A percentile compares a stretch with the other conserved stretches of the same genome.
phyloP scores from a whole-genome alignment of 106 monocot species.

The Dioscorea dumetorum region DNA sequence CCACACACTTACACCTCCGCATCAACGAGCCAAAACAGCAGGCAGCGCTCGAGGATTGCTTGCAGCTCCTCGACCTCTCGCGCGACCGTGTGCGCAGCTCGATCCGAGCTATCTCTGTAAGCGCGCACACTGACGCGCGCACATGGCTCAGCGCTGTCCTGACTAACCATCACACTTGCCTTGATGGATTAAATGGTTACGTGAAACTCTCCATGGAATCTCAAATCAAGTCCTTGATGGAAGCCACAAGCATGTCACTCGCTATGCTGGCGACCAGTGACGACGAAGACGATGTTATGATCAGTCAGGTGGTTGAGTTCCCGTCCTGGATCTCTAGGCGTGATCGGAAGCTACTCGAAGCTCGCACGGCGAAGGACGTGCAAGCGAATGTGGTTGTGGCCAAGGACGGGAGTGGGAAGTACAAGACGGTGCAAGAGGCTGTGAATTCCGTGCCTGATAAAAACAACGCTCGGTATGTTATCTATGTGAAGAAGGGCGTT shows the following conservation, averaged over 20 bases:
- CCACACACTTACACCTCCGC: slow-evolving; percentile 1
- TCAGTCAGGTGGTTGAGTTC: neutral
- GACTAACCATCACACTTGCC: slow-evolving; percentile 39
- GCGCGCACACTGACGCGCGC: slow-evolving; percentile 11
- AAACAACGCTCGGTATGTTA: slow-evolving; percentile 7
- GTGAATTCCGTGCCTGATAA: slow-evolving; percentile 13
- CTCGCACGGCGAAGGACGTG: neutral
- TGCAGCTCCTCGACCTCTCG: slow-evolving; percentile 28
- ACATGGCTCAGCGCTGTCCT: slow-evolving; percentile 47
- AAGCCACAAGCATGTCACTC: slow-evolving; percentile 25
- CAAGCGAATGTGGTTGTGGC: slow-evolving; percentile 19
- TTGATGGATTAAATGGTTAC: slow-evolving; percentile 18
- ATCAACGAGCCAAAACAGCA: slow-evolving; percentile 3
- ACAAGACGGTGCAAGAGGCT: slow-evolving; percentile 21
- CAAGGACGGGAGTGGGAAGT: slow-evolving; percentile 24
- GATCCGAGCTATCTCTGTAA: neutral
- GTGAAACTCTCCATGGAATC: slow-evolving; percentile 1
- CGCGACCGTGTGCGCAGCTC: slow-evolving; percentile 20
- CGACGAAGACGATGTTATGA: neutral
- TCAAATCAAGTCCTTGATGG: slow-evolving; percentile 8
- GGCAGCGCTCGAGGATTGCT: slow-evolving; percentile 32
- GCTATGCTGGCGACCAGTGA: slow-evolving; percentile 16
- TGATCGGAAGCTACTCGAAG: slow-evolving; percentile 19
- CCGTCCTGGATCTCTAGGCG: slow-evolving; percentile 17
- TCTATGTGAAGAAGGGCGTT: slow-evolving; percentile 26